Base-by-base conservation (phyloP, 345 rosid species). In the Syzygium jambos region DNA sequence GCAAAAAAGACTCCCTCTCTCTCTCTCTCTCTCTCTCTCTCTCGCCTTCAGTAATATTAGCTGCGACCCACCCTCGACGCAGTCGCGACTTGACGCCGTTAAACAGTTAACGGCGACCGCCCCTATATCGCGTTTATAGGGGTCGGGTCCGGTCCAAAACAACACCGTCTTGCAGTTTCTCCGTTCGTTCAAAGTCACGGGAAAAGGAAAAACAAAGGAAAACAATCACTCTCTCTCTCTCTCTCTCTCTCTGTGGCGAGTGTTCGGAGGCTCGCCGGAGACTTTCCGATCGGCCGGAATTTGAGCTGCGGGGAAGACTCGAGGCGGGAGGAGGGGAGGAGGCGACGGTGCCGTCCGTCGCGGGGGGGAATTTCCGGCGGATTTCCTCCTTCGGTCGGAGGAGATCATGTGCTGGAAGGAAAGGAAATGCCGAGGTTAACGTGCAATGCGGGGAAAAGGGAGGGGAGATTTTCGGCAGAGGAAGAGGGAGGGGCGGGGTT, bases 361-460 rank as follows among this genome's bases (percentile, higher is more conserved):
- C 16, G 41, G 78, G 59, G 68, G 82, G 17, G 86, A 85, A 85
- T 68, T 12, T 85, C 51, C 29, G 38, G 34, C 51, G 77, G 53
- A 34, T 1, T 73, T 38, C 49, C 80, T 73, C 5, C 80, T 41
- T 34, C 80, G 25, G 80, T 3, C 19, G 87, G 59, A 9, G 87
- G 59, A 9, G 51, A 84, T 56, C 52, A 49, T 65, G 86, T 34
- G 53, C 86, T 78, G 30, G 27, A 61, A 78, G 86, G 65, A 57
- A 53, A 21, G 55, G 57, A 29, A 53, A 89, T 86, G 88, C 46
- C 84, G 91, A 56, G 89, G 93, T 89, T 94, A 87, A 93, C 96
- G 93, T 94, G 94, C 90, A 93, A 92, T 93, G 93, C 91, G 90
- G 95, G 94, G 88, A 90, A 93, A 86, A 86, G 86, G 85, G 91